Conservation (phyloP, 768 basidiomycete genomes). For the Leccinum disarticulatum region DNA sequence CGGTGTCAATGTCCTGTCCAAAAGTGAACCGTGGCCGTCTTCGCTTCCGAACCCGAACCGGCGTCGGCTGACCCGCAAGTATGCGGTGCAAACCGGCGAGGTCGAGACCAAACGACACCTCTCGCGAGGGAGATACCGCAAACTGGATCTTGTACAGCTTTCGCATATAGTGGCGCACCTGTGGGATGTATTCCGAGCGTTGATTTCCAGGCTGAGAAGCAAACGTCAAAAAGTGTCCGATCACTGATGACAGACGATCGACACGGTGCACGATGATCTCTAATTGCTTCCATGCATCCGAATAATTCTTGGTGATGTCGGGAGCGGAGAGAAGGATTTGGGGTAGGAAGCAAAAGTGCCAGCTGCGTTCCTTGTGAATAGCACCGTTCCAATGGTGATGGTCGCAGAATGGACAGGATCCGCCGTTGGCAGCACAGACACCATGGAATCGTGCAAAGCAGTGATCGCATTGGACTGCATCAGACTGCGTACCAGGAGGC, state of each 20-base stretch:
- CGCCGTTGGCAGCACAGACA: constrained; percentile 82
- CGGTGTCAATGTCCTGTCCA: constrained; percentile 71
- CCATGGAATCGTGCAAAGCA: constrained; percentile 87
- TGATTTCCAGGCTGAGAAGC: constrained; percentile 70
- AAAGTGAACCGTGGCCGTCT: constrained; percentile 63
- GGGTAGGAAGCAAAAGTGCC: constrained; percentile 81
- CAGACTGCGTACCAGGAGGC: constrained; percentile 68
- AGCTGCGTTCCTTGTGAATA: constrained; percentile 77
- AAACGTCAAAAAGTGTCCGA: constrained; percentile 78
- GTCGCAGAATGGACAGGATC: constrained; percentile 89
- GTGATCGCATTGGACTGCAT: constrained; percentile 89
- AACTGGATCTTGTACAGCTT: constrained; percentile 89
- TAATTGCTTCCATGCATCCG: constrained; percentile 75
- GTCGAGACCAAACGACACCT: constrained; percentile 80
- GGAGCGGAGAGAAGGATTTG: constrained; percentile 71
- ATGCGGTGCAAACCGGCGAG: constrained; percentile 81
- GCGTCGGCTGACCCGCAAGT: constrained; percentile 62
- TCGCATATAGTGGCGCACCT: constrained; percentile 88
- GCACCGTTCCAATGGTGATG: constrained; percentile 90
- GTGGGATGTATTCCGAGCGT: constrained; percentile 72
- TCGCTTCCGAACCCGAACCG: constrained; percentile 55
- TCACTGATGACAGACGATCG: constrained; percentile 69
- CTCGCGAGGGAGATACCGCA: constrained; percentile 78
- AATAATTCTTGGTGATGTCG: constrained; percentile 75
- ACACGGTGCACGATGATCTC: constrained; percentile 79